These are phyloP conservation scores for Setaria italica DNA, from an alignment of 202 grass and related monocot species.

Conservation along the genomic window DNA sequence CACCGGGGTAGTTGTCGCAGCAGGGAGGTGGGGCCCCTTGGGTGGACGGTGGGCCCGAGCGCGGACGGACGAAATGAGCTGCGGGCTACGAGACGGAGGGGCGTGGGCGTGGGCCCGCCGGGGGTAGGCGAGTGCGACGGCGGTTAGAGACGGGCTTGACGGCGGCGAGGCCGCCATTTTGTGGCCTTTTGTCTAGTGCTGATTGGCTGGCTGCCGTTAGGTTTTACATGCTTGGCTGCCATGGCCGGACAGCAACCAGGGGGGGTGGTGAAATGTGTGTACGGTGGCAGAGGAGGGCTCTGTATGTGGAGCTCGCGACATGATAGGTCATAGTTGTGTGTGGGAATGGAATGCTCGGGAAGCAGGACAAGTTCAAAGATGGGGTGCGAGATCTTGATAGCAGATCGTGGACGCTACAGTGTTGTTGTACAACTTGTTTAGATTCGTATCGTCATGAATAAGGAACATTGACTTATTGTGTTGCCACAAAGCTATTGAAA, in stretches of 20 bases:
- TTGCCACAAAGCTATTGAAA: neutral
- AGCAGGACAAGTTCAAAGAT: constrained; percentile 8
- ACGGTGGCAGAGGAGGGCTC: neutral
- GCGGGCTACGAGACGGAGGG: neutral
- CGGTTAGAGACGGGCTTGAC: constrained; percentile 10
- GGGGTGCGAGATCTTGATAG: neutral
- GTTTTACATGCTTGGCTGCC: neutral
- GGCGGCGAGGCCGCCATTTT: neutral
- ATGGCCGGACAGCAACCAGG: constrained; percentile 1
- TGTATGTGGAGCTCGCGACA: neutral
- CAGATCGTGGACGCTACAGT: neutral
- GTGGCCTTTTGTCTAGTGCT: neutral
- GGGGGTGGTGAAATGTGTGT: neutral
- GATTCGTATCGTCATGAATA: neutral
- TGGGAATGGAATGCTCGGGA: neutral
- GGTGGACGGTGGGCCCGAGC: neutral
- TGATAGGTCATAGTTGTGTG: neutral
- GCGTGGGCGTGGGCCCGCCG: neutral
- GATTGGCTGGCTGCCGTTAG: neutral
- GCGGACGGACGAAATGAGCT: constrained; percentile 43
- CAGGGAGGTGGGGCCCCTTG: neutral
- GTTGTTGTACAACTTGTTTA: neutral
- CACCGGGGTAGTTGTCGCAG: neutral
- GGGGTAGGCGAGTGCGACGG: constrained; percentile 17
- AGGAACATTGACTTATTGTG: neutral